Conservation (phyloP, 2,329 filamentous ascomycete genomes). For the Alternaria burnsii region DNA sequence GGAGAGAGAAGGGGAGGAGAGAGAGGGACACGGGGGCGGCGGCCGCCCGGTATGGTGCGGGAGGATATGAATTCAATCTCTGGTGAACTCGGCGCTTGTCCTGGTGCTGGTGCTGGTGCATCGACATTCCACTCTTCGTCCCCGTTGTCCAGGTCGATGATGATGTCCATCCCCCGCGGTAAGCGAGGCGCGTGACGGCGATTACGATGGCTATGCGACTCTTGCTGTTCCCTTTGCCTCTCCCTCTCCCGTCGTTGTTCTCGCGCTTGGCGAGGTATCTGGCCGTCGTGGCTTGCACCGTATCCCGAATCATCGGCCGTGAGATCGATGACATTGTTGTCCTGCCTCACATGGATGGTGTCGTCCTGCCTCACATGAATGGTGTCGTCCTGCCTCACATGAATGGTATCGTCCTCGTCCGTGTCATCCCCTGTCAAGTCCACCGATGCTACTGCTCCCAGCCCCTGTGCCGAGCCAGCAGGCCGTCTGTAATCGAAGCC, state of each 20-base stretch:
- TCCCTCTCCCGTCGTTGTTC: too few relatives aligned
- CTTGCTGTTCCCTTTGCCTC: not conserved
- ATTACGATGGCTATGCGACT: conserved; percentile 2
- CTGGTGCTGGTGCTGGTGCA: conserved; percentile 30
- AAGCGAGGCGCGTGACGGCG: conserved; percentile 39
- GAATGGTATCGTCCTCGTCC: conserved; percentile 24
- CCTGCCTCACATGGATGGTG: not conserved
- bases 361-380: conserved; percentile 22
- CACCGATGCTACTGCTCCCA: conserved; percentile 38
- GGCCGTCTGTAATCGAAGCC: conserved; percentile 65
- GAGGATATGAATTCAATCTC: conserved; percentile 61
- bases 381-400: conserved; percentile 18
- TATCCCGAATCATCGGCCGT: conserved; percentile 41
- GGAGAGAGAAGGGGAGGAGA: too few relatives aligned
- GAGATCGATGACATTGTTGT: conserved; percentile 42
- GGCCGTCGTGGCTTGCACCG: conserved; percentile 18
- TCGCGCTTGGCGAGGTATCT: too few relatives aligned
- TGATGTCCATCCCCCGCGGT: conserved; percentile 55
- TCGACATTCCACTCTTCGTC: conserved; percentile 32
- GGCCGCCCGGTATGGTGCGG: conserved; percentile 33
- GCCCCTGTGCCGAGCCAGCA: conserved; percentile 45
- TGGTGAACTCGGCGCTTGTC: conserved; percentile 44
- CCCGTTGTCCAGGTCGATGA: conserved; percentile 52
- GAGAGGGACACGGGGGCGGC: conserved; percentile 15
- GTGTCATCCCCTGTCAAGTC: conserved; percentile 48